phyloP scores from a whole-genome alignment of 352 stramenopile genomes.

The Phytophthora constricta region DNA sequence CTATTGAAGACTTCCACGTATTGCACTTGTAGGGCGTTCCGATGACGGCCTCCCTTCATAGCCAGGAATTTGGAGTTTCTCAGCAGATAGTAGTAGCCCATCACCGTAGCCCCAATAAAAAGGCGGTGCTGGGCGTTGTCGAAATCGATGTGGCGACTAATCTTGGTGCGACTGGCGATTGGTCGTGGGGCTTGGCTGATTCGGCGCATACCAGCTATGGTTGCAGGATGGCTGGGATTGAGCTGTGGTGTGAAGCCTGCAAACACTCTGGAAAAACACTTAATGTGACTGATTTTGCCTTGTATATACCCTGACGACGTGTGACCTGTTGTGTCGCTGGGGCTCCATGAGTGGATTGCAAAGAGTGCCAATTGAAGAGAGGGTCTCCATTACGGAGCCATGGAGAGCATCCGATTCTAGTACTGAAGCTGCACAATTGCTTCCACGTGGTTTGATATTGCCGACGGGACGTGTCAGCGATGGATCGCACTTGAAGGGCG shows the following conservation, averaged over 20 bases:
- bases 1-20: constrained; percentile 8
- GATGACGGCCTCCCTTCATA: not conserved
- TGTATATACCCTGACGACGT: not conserved
- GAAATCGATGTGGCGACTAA: not conserved
- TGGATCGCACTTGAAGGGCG: not conserved
- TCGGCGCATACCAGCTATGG: constrained; percentile 2
- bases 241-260: not conserved
- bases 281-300: constrained; percentile 16
- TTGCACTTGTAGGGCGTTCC: not conserved
- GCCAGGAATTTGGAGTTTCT: constrained; percentile 11
- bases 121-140: constrained; percentile 13
- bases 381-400: not conserved
- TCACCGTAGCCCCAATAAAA: constrained; percentile 19
- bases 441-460: not conserved
- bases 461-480: not conserved
- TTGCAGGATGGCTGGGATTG: not conserved
- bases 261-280: constrained; percentile 10
- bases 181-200: not conserved
- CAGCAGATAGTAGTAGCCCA: constrained; percentile 28
- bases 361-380: not conserved
- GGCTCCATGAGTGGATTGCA: not conserved
- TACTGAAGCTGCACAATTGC: not conserved
- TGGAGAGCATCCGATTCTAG: not conserved
- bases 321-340: not conserved
- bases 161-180: no score